phyloP scores from a whole-genome alignment of 2,329 filamentous ascomycete genomes.

The Seiridium unicorne region DNA sequence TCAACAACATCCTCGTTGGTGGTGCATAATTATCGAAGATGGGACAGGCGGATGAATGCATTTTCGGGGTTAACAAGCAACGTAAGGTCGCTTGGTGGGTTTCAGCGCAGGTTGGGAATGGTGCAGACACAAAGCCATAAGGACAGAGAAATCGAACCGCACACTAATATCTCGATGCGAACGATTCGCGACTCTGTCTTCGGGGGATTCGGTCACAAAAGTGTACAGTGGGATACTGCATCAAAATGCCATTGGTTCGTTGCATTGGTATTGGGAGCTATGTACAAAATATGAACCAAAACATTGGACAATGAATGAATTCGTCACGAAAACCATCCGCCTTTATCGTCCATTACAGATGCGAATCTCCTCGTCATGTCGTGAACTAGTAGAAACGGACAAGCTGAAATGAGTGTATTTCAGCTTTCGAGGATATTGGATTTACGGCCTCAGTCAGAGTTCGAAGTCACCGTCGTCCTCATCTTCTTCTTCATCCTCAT shows the following conservation, averaged over 20 bases:
- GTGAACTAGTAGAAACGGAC: no score
- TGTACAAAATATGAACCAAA: constrained; percentile 5
- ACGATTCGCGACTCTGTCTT: background rate
- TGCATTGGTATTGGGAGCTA: constrained; percentile 1
- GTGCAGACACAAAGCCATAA: no score
- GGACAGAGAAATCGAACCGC: no score
- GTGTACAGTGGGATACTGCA: background rate
- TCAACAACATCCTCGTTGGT: constrained; percentile 69
- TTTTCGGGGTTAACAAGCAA: background rate
- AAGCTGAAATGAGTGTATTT: no score
- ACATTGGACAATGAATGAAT: constrained; percentile 1
- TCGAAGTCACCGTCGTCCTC: constrained; percentile 1
- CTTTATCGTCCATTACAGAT: background rate
- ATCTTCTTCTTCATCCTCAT: constrained; percentile 6
- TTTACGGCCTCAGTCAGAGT: background rate
- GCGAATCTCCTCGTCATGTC: no score
- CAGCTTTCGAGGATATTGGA: no score
- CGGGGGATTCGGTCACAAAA: background rate
- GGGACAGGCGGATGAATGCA: background rate
- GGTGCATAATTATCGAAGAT: constrained; percentile 49
- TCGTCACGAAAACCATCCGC: background rate
- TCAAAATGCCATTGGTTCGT: background rate
- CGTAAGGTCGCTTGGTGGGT: no score
- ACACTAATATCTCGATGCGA: no score
- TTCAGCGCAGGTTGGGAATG: no score